Evolutionary conservation across 129 eudicot species (phyloP), one percentile per base, ranked within the genome.

Genomic region (Arctium lappa): DNA sequence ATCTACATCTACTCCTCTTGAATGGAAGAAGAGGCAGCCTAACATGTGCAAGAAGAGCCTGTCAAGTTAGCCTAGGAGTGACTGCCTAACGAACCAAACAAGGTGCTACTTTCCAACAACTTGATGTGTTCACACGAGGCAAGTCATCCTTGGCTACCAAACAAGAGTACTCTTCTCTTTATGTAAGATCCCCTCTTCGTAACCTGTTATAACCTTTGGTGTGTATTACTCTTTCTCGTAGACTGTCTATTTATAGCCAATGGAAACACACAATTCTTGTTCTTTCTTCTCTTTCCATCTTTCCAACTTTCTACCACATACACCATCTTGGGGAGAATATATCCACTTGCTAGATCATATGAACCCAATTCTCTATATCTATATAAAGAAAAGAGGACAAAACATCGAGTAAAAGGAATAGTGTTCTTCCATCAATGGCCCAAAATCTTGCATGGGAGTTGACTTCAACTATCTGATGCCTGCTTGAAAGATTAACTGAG

Each of bases 321-420:
- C 32, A 6, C 6, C 27, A 22, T 65, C 31, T 65, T 65, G 8
- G 8, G 36, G 73, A 6, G 74, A 78, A 78, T 78, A 78, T 78
- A 40, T 63, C n/a, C 63, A 78, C 73, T 38, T 65, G 5, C 8
- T 65, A 39, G 31, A 78, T 30, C 46, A 78, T 11, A 38, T 78
- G 81, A 78, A 78, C 74, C 81, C 10, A 32, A 78, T 78, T 78
- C 81, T 27, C 44, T 78, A 12, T 78, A 78, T 78, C 74, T 30
- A 56, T 1, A 13, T 16, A 56, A 56, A 56, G 66, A 56, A 56
- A 56, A 56, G 66, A 56, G 36, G 66, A n/a, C 5, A 9, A 77
- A 60, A 77, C 56, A 5, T 18, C 10, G 22, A 34, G 56, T 62
- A 36, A 77, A 60, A 60, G 18, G 53, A 22, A 36, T 60, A 60